Percentiles rank a stretch among this genome's conserved stretches.
These are phyloP conservation scores for Hylodesmum podocarpum DNA, from an alignment of 306 rosid genomes.

Conservation along the genomic window DNA sequence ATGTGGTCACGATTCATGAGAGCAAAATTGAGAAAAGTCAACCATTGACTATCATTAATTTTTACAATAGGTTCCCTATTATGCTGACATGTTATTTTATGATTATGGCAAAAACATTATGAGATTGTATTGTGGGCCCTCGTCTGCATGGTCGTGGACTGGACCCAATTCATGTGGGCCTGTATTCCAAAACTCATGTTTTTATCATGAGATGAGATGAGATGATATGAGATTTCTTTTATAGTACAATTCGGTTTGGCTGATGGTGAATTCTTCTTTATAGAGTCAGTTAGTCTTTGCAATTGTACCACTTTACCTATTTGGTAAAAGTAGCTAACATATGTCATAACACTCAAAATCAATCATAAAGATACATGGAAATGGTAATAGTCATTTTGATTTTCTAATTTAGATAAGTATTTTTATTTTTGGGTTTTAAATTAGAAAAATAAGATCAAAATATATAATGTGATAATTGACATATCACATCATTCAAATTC, in stretches of 20 bases:
- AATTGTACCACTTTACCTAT: neutral
- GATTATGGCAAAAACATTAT: constrained; percentile 44
- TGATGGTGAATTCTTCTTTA: neutral
- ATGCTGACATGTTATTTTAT: constrained; percentile 34
- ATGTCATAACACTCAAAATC: neutral
- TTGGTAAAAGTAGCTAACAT: neutral
- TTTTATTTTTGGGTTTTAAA: too few species aligned
- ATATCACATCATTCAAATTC: too few species aligned
- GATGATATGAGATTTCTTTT: neutral
- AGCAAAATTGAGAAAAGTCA: constrained; percentile 19
- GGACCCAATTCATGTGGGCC: constrained; percentile 48
- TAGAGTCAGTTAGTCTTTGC: neutral
- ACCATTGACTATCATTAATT: constrained; percentile 19
- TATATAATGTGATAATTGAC: too few species aligned
- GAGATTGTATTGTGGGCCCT: constrained; percentile 33
- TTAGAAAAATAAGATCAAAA: too few species aligned
- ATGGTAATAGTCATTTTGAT: too few species aligned
- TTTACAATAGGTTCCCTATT: constrained; percentile 19
- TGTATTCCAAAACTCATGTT: constrained; percentile 20
- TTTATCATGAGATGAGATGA: neutral
- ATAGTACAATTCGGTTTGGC: neutral
- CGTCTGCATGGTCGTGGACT: neutral
- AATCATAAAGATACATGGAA: too few species aligned
- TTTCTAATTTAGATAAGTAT: too few species aligned
- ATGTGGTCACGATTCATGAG: neutral